Conservation (phyloP, 179 eudicot genomes). For the Spinacia oleracea region DNA sequence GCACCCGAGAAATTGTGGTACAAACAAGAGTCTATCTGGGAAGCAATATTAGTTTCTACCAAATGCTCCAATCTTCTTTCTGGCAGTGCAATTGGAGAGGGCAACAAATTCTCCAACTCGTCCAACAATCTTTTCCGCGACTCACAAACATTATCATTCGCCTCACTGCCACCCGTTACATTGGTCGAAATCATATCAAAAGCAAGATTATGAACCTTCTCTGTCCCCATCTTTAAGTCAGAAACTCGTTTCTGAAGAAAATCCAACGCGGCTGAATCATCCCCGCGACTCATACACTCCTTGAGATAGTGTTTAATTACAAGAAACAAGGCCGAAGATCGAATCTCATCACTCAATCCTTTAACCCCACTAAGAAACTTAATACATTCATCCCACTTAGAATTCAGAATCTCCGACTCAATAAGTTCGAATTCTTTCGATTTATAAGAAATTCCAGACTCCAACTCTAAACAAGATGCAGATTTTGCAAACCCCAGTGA, state of each 20-base stretch:
- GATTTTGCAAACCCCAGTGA: constrained; percentile 66
- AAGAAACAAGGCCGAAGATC: constrained; percentile 62
- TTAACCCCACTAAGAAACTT: constrained; percentile 43
- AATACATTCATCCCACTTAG: constrained; percentile 71
- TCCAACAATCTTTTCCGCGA: constrained; percentile 43
- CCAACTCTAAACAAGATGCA: constrained; percentile 68
- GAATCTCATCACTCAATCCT: constrained; percentile 59
- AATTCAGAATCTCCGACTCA: constrained; percentile 53
- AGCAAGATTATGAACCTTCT: constrained; percentile 72
- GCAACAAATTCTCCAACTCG: constrained; percentile 69
- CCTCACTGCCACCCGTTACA: constrained; percentile 38
- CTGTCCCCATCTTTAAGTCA: constrained; percentile 48
- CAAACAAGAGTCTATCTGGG: constrained; percentile 73
- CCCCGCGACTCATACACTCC: constrained; percentile 58
- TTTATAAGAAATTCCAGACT: constrained; percentile 59
- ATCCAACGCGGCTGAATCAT: constrained; percentile 50
- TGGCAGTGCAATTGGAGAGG: constrained; percentile 71
- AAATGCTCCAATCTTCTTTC: constrained; percentile 82
- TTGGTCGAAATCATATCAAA: constrained; percentile 47
- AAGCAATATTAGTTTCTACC: constrained; percentile 62
- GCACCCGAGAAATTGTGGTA: constrained; percentile 62
- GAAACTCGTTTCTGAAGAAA: constrained; percentile 64
- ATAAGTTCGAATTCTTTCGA: constrained; percentile 55
- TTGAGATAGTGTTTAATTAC: constrained; percentile 55
- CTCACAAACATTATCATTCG: constrained; percentile 37